Base-by-base conservation (phyloP, 768 basidiomycete species). In the Cubamyces lactineus region DNA sequence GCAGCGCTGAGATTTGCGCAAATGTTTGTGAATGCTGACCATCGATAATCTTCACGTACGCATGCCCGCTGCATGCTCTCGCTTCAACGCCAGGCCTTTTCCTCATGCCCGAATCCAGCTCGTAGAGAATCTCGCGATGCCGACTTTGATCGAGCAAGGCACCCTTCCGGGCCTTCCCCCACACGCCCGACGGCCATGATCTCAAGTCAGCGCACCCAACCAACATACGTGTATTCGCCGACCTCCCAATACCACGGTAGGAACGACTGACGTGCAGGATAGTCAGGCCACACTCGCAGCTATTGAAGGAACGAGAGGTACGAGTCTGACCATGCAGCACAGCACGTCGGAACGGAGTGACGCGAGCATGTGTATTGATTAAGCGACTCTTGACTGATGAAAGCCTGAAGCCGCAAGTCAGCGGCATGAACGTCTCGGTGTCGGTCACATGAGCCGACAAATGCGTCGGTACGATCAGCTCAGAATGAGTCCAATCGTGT, bases 1-100 rank as follows among this genome's bases (percentile, higher is more conserved):
- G 34, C 34, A 34, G 9, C 34, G 34, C 34, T 11, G 34, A 7
- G 1, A 34, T 34, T 34, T 34, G 34, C 34, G 34, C 34, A 34
- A 34, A 34, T 34, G 34, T 11, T 34, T 9, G 11, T 1, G 34
- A 34, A 34, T 34, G 11, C 9, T 19, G n/a, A 23, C 21, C 12
- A 46, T 21, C 19, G 12, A 46, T 23, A 46, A 19, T 46, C 19
- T 46, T 28, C 28, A 46, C 21, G 41, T 16, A 45, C 53, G 41
- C 54, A 55, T 45, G 54, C 45, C 38, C n/a, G 41, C 62, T 47
- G 58, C 63, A 48, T 64, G 63, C 62, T 15, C 45, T 60, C 63
- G 58, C 58, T 60, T 64, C 62, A 39, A 15, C 41, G 58, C 63
- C 63, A 64, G 63, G 49, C 50, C 42, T 30, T 64, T 40, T 60